Base-by-base conservation (phyloP, 176 grass and related monocot genomes). In the Avena eriantha region DNA sequence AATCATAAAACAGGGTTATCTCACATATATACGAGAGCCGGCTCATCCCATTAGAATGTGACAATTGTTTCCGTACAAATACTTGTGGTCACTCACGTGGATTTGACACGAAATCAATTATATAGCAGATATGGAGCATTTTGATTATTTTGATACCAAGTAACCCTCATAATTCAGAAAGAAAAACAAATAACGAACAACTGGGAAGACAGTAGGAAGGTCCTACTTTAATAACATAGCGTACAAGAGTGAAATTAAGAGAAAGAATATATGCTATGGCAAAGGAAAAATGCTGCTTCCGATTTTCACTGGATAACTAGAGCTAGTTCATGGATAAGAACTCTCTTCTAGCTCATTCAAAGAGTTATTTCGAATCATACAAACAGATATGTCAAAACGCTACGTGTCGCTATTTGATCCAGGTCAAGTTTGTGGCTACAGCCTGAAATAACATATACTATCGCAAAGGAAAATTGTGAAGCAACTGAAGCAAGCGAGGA, bases 91-190 rank as follows among this genome's bases (percentile, higher is more conserved):
- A 5, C 7, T 56, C 53, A 60, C 35, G 80, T 68, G 22, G 16
- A 89, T 39, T 84, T 23, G 35, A 70, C 10, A 73, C 19, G 15
- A 55, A 81, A 86, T 13, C 46, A 76, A 39, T 24, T 49, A 45
- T 51, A 65, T 66, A 47, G 22, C 33, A 45, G 46, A 86, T 26
- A 60, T 43, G 10, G 49, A 61, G 29, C 29, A 81, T 33, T 45
- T 50, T 47, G 12, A 15, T 73, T 73, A 46, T 22, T 45, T 46
- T 15, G 45, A 54, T 54, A 79, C 16, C 67, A 29, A 23, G 23
- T 33, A 47, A 31, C 10, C 33, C 31, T 18, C 4, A 75, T 1
- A 24, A 3, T 29, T 89, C 10, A 58, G 59, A 23, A 66, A 43
- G 2, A n/a, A 23, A 50, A 15, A 50, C 11, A 50, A 71, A 71